Conservation (phyloP, 108 stramenopile genomes). For the Pseudonitzschia multiseries region DNA sequence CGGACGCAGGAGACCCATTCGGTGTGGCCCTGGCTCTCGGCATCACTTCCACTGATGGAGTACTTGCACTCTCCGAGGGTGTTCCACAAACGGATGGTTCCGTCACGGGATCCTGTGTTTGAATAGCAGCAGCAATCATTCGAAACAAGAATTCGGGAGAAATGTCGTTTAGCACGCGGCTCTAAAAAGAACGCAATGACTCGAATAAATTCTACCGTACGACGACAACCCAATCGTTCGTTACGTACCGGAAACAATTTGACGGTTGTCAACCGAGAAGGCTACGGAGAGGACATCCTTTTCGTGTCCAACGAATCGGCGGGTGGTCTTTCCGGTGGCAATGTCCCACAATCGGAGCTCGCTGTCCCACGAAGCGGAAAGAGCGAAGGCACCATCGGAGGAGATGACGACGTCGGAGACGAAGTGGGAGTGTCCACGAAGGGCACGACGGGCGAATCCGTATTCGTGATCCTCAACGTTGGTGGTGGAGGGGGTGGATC, state of each 20-base stretch:
- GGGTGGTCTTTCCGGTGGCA: constrained; percentile 94
- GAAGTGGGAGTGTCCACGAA: constrained; percentile 99
- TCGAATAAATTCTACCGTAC: too few species aligned
- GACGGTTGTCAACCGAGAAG: constrained; percentile 98
- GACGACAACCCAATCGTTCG: too few species aligned
- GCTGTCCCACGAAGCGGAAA: constrained; percentile 97
- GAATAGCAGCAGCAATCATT: background rate
- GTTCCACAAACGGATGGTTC: constrained; percentile 99
- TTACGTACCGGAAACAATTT: constrained; percentile 95
- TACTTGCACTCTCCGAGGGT: constrained; percentile 98
- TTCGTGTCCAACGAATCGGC: constrained; percentile 98
- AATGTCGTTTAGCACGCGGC: too few species aligned
- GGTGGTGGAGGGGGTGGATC: constrained; percentile 24
- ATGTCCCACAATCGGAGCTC: constrained; percentile 99
- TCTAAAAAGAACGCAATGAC: background rate
- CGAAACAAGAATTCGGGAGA: background rate
- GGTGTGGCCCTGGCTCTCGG: constrained; percentile 91
- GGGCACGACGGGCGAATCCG: constrained; percentile 94
- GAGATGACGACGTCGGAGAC: constrained; percentile 97
- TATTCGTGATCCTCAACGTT: constrained; percentile 75
- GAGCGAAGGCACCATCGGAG: constrained; percentile 95
- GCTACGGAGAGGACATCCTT: constrained; percentile 99
- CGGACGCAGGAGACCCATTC: constrained; percentile 99
- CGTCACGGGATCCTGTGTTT: constrained; percentile 87
- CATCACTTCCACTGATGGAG: constrained; percentile 70